Percentiles rank a stretch among this genome's conserved stretches.
Evolutionary conservation across 73 alveolate species (phyloP).

Genomic region (Stentor roeselii): DNA sequence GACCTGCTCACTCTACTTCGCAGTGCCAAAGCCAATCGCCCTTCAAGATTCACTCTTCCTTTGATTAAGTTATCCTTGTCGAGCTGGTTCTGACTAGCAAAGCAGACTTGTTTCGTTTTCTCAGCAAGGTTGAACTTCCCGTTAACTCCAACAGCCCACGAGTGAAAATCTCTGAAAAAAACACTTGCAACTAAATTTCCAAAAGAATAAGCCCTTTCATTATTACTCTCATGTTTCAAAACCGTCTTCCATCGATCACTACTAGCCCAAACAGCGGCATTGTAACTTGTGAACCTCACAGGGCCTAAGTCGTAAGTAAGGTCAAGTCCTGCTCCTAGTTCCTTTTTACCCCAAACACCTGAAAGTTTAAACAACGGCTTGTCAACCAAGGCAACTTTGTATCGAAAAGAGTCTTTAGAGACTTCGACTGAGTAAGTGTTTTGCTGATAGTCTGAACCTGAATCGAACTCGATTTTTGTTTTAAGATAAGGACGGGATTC

Average conservation of each 20-base stretch:
- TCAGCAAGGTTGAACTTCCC: background rate
- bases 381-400: background rate
- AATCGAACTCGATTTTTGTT: background rate
- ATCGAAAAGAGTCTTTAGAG: background rate
- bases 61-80: background rate
- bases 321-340: background rate
- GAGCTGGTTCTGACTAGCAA: background rate
- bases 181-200: background rate
- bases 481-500: background rate
- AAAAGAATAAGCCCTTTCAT: conserved; percentile 6
- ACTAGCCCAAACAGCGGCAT: background rate
- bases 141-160: background rate
- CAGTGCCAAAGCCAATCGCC: background rate
- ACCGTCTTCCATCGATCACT: background rate
- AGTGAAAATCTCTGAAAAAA: background rate
- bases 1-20: background rate
- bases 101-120: background rate
- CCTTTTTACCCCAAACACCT: background rate
- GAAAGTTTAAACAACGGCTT: background rate
- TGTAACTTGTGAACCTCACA: background rate
- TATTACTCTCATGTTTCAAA: conserved; percentile 3
- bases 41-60: background rate
- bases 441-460: background rate
- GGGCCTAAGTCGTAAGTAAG: background rate
- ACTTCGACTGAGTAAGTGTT: background rate